Percentiles rank a stretch among this genome's conserved stretches.
Evolutionary conservation across 352 stramenopile species (phyloP).

Genomic region (Pythium monospermum): DNA sequence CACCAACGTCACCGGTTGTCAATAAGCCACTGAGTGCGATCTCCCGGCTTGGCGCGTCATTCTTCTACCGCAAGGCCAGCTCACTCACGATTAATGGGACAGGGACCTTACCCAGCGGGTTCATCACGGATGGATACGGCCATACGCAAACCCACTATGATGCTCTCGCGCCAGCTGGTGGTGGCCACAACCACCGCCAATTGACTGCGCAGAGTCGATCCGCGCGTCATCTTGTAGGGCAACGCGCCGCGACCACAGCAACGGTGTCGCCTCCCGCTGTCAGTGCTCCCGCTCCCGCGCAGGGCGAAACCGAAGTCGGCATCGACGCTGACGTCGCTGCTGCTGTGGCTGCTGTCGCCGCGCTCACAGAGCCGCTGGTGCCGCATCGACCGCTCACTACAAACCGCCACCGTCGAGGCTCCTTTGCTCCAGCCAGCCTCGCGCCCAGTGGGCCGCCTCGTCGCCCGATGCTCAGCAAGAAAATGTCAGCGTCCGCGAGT

Average conservation of each 20-base stretch:
- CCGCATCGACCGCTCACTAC: slow-evolving; percentile 2
- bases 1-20: too few species aligned
- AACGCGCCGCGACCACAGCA: neutral
- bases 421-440: neutral
- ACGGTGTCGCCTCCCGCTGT: too few species aligned
- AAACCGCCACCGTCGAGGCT: neutral
- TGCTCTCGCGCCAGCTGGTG: neutral
- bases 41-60: neutral
- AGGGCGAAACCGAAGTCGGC: too few species aligned
- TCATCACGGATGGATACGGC: neutral
- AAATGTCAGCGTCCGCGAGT: slow-evolving; percentile 5
- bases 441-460: neutral
- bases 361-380: neutral
- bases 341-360: neutral
- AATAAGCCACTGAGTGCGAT: neutral
- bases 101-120: neutral
- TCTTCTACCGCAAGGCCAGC: neutral
- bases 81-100: neutral
- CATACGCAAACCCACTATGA: neutral
- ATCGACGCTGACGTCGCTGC: neutral
- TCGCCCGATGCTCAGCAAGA: slow-evolving; percentile 9
- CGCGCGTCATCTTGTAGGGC: neutral
- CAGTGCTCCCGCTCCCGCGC: too few species aligned
- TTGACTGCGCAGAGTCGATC: neutral
- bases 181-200: too few species aligned